These are phyloP conservation scores for Serendipita sp. DNA, from an alignment of 768 basidiomycete genomes.

Conservation along the genomic window DNA sequence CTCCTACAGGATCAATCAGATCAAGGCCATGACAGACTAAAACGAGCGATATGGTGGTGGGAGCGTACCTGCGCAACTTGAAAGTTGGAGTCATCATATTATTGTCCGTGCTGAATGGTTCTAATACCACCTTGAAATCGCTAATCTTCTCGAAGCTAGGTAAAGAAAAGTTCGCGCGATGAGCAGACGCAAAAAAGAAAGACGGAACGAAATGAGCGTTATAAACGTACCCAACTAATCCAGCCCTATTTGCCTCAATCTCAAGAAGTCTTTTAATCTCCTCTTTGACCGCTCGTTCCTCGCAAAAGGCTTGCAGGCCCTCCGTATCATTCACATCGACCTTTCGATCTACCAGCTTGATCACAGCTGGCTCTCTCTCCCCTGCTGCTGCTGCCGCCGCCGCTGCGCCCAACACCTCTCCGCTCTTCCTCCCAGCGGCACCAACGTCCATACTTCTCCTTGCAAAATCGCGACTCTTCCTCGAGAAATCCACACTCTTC, in stretches of 20 bases:
- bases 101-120: constrained; percentile 65
- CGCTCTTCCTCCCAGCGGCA: no score
- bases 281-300: constrained; percentile 42
- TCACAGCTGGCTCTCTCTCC: no score
- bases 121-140: constrained; percentile 56
- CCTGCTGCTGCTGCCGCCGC: no score
- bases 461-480: no score
- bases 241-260: constrained; percentile 43
- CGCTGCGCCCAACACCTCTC: no score
- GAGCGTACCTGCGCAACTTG: constrained; percentile 55
- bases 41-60: background rate
- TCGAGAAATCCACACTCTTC: no score
- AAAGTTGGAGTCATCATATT: constrained; percentile 80
- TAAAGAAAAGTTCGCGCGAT: no score
- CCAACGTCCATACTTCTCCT: no score
- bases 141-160: constrained; percentile 79
- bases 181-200: background rate
- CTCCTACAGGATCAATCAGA: background rate
- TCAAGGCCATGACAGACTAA: background rate
- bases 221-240: constrained; percentile 56
- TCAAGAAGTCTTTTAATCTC: constrained; percentile 41
- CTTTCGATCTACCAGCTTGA: no score
- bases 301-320: constrained; percentile 36
- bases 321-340: constrained; percentile 26
- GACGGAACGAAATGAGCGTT: background rate